phyloP scores from a whole-genome alignment of 768 basidiomycete genomes.

The Macrocybe gigantea region DNA sequence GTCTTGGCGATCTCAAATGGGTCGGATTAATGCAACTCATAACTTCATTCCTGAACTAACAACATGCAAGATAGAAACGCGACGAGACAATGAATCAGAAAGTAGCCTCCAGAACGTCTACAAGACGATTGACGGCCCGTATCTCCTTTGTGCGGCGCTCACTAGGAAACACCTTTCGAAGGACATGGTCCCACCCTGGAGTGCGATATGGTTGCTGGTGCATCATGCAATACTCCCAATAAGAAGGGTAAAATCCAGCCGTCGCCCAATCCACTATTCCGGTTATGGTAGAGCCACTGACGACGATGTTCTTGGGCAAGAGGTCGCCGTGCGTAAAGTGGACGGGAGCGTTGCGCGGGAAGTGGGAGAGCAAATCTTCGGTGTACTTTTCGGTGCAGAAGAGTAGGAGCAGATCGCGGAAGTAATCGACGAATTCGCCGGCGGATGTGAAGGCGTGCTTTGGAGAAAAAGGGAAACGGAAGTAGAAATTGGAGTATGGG shows the following conservation, averaged over 20 bases:
- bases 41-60: too few species aligned
- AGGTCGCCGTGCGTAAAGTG: slow-evolving; percentile 36
- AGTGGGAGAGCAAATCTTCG: slow-evolving; percentile 6
- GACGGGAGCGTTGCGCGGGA: slow-evolving; percentile 10
- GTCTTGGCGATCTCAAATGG: too few species aligned
- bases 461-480: too few species aligned
- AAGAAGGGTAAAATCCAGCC: slow-evolving; percentile 28
- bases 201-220: slow-evolving; percentile 16
- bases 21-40: too few species aligned
- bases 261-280: slow-evolving; percentile 32
- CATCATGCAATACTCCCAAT: slow-evolving; percentile 26
- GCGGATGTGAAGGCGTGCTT: too few species aligned
- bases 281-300: slow-evolving; percentile 19
- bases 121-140: slow-evolving; percentile 3
- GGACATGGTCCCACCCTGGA: slow-evolving; percentile 12
- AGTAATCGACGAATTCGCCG: background rate
- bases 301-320: slow-evolving; percentile 35
- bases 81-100: too few species aligned
- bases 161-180: slow-evolving; percentile 13
- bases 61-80: too few species aligned
- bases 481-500: too few species aligned
- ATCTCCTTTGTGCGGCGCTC: slow-evolving; percentile 13
- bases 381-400: slow-evolving; percentile 13
- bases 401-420: slow-evolving; percentile 12
- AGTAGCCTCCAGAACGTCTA: background rate